These are phyloP conservation scores for Caloboletus inedulis DNA, from an alignment of 1,284 basidiomycete species.

Conservation along the genomic window DNA sequence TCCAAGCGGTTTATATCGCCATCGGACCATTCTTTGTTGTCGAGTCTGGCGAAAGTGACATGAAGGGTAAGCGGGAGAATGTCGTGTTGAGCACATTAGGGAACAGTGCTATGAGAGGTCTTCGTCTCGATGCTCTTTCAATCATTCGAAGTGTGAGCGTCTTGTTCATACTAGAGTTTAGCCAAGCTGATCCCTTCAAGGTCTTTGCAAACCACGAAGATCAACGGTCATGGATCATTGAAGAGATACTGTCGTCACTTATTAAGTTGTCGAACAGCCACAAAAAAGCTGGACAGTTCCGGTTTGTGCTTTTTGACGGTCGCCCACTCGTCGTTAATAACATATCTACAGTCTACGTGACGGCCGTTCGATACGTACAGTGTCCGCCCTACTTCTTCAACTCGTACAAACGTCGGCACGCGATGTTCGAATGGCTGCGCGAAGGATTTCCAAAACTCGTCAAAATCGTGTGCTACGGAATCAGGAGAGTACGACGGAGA, in stretches of 20 bases:
- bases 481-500: slow-evolving; percentile 55
- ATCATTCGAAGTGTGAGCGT: slow-evolving; percentile 76
- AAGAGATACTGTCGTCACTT: slow-evolving; percentile 88
- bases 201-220: slow-evolving; percentile 88
- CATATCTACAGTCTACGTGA: slow-evolving; percentile 58
- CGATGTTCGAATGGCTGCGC: slow-evolving; percentile 66
- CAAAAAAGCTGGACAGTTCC: slow-evolving; percentile 81
- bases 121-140: slow-evolving; percentile 79
- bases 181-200: slow-evolving; percentile 36
- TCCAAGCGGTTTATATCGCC: slow-evolving; percentile 87
- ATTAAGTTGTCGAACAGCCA: slow-evolving; percentile 89
- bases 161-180: neutral
- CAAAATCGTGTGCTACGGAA: slow-evolving; percentile 59
- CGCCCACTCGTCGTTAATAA: neutral
- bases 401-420: slow-evolving; percentile 93
- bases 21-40: slow-evolving; percentile 91
- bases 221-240: slow-evolving; percentile 93
- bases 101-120: slow-evolving; percentile 72
- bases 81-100: slow-evolving; percentile 61
- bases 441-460: slow-evolving; percentile 57
- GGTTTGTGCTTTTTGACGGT: slow-evolving; percentile 45
- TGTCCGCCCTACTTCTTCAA: slow-evolving; percentile 89
- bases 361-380: slow-evolving; percentile 84
- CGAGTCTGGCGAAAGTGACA: slow-evolving; percentile 53
- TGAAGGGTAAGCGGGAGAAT: slow-evolving; percentile 54